A percentile compares a stretch with the other conserved stretches of the same genome.
Conservation (phyloP, 768 basidiomycete species). For the Saitozyma sp. region DNA sequence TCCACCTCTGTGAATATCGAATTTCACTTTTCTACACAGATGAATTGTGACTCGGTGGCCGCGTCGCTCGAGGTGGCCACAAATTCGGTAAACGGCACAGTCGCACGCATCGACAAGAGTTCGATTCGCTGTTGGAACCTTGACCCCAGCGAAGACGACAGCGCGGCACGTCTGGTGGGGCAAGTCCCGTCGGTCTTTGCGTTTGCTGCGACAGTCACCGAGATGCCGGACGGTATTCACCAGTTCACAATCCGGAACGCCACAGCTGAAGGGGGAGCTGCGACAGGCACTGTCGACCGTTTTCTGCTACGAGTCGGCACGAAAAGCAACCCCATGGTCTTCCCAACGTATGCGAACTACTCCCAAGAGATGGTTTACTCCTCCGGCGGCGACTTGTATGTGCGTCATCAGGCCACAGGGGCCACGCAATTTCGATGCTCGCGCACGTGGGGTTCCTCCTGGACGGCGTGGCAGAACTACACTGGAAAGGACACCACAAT, state of each 20-base stretch:
- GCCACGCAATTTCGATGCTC: constrained; percentile 86
- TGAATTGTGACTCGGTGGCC: too few species aligned
- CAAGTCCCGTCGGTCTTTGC: too few species aligned
- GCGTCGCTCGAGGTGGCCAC: too few species aligned
- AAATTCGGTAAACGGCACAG: too few species aligned
- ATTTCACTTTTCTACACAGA: too few species aligned
- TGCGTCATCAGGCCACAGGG: constrained; percentile 78
- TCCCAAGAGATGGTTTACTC: constrained; percentile 58
- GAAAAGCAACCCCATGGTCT: constrained; percentile 75
- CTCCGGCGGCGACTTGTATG: constrained; percentile 67
- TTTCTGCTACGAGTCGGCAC: constrained; percentile 78
- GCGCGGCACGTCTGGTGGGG: constrained; percentile 64
- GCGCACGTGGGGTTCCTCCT: constrained; percentile 78
- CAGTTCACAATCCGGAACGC: constrained; percentile 69
- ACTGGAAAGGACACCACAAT: constrained; percentile 67
- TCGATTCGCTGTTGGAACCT: too few species aligned
- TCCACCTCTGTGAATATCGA: too few species aligned
- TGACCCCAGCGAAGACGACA: constrained; percentile 57
- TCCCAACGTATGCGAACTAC: constrained; percentile 73
- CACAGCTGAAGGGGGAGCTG: constrained; percentile 62
- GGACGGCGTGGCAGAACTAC: constrained; percentile 78
- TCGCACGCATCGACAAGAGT: too few species aligned
- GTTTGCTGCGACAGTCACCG: constrained; percentile 74
- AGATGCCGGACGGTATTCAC: constrained; percentile 79
- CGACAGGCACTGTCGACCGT: constrained; percentile 67